These are phyloP conservation scores for Alternaria ethzedia DNA, from an alignment of 2,329 filamentous ascomycete species.

Conservation along the genomic window DNA sequence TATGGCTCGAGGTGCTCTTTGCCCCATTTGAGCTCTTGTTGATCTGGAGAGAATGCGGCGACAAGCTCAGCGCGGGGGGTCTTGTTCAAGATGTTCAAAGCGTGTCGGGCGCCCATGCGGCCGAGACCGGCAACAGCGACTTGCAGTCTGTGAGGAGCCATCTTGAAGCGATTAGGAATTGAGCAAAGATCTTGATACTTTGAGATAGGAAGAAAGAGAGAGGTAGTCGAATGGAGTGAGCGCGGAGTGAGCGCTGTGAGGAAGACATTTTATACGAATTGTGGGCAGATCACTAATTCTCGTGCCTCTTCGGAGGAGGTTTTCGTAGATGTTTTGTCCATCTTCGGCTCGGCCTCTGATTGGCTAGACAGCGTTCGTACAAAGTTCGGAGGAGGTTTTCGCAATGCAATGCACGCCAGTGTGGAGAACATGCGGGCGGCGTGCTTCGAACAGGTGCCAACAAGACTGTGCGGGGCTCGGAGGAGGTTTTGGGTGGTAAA, in stretches of 20 bases:
- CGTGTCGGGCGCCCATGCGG: conserved; percentile 62
- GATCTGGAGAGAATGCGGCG: conserved; percentile 57
- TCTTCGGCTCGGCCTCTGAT: neutral
- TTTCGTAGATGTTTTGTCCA: conserved; percentile 6
- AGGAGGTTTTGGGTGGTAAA: conserved; percentile 14
- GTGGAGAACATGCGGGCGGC: neutral
- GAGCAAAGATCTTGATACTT: neutral
- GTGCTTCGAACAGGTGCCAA: conserved; percentile 6
- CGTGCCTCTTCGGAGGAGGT: conserved; percentile 7
- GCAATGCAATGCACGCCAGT: neutral
- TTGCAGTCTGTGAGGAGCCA: conserved; percentile 37
- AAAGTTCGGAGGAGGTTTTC: neutral
- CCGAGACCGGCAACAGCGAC: conserved; percentile 59
- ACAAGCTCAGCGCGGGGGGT: conserved; percentile 58
- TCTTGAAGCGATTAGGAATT: neutral
- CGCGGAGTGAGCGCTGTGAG: neutral
- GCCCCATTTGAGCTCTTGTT: conserved; percentile 55
- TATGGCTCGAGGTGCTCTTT: conserved; percentile 52
- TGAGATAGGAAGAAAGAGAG: neutral
- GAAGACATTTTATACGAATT: conserved; percentile 1
- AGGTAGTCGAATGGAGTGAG: neutral
- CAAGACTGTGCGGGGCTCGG: neutral
- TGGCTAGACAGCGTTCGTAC: neutral
- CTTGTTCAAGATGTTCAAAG: conserved; percentile 55
- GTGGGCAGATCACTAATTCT: neutral